Percentiles rank a stretch among this genome's conserved stretches.
phyloP scores from a whole-genome alignment of 495 filamentous ascomycete genomes.

The Aspergillus campestris region DNA sequence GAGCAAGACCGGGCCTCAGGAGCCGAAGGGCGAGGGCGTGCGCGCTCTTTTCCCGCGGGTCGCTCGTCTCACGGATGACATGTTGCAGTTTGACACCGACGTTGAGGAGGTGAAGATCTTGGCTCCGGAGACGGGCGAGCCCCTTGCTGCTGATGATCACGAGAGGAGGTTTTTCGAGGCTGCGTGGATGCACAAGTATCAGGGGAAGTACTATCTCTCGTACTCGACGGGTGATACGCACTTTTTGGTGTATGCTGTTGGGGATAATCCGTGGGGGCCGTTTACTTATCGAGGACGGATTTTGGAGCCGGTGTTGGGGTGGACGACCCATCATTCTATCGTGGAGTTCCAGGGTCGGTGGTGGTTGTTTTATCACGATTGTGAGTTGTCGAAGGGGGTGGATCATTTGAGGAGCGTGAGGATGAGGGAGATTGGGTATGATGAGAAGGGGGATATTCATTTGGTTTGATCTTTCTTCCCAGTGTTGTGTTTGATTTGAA shows the following conservation, averaged over 20 bases:
- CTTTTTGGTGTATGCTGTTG: conserved; percentile 56
- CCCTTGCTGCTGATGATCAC: conserved; percentile 55
- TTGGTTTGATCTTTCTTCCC: conserved; percentile 10
- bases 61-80: conserved; percentile 52
- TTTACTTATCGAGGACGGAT: conserved; percentile 63
- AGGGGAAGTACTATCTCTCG: conserved; percentile 61
- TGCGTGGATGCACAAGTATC: conserved; percentile 62
- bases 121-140: conserved; percentile 45
- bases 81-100: conserved; percentile 45
- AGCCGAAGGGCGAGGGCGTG: conserved; percentile 41
- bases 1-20: conserved; percentile 36
- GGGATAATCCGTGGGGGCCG: conserved; percentile 53
- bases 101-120: conserved; percentile 48
- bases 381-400: conserved; percentile 50
- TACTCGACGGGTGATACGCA: conserved; percentile 72
- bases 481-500: not conserved
- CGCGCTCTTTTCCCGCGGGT: conserved; percentile 51
- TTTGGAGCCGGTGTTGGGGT: conserved; percentile 65
- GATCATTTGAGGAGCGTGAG: conserved; percentile 62
- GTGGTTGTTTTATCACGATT: conserved; percentile 71
- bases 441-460: conserved; percentile 50
- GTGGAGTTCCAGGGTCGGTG: conserved; percentile 59
- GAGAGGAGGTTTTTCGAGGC: conserved; percentile 72
- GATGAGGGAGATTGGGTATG: conserved; percentile 64
- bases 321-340: conserved; percentile 76